Base-by-base conservation (phyloP, 2,329 filamentous ascomycete genomes). In the Monosporascus cannonballus region DNA sequence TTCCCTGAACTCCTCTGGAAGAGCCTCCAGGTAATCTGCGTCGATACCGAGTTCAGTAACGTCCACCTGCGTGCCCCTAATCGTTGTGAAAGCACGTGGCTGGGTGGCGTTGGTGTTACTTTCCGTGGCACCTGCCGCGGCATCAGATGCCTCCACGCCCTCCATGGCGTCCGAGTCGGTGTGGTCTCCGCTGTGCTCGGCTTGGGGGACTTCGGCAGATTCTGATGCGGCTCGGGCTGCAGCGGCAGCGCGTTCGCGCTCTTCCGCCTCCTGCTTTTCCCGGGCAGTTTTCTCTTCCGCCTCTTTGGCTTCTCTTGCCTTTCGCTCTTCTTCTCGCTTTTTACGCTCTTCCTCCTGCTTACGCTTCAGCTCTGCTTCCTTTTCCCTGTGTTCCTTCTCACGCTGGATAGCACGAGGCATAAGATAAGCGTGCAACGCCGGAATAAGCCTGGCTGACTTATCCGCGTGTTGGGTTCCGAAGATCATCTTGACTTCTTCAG, bases 31-130 rank as follows among this genome's bases (percentile, higher is more conserved):
- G 70, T 96, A 99, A 52, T 96, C 92, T 17, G 88, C 83, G 66
- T 99, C 94, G 61, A 99, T 97, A 48, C 93, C 92, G 56, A 99
- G 79, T 55, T 90, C 89, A 0, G 94, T 99, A 48, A 99, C 94
- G 68, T 99, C 94, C 50, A 96, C 83, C 63, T 94, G 85, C 57
- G 89, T 87, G 25, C 92, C 93, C 55, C 92, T 79, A 51, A 99
- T 91, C 2, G 82, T 92, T 17, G 90, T 95, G 62, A 86, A 86
- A 30, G 96, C 80, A 47, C 92, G 86, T 51, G 79, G 73, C 49
- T 80, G 78, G 37, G 73, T 73, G n/a, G 75, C 67, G 49, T 76
- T 69, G 30, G 73, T 64, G 51, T 72, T 70, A 49, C 72, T 69
- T 39, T 66, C 65, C 36, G 67, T 58, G 48, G 69, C 63, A 38